These are phyloP conservation scores for Toxicodendron radicans DNA, from an alignment of 345 rosid species.

Conservation along the genomic window DNA sequence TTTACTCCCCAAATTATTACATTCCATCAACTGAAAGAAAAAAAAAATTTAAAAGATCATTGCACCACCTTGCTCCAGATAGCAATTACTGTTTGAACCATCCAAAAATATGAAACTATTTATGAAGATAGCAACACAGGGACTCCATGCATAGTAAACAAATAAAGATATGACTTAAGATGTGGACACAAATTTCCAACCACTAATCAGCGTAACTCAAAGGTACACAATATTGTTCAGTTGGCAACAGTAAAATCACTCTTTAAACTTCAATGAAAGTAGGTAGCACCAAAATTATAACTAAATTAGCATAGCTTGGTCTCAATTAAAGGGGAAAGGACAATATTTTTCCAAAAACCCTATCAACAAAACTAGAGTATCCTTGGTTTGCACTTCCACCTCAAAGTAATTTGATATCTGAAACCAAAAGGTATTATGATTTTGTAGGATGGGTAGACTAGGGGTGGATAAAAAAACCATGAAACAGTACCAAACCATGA, in stretches of 20 bases:
- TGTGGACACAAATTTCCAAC: too few species aligned
- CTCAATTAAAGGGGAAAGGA: constrained; percentile 2
- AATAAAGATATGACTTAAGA: neutral
- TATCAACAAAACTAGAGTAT: neutral
- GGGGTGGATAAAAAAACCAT: too few species aligned
- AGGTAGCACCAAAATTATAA: neutral
- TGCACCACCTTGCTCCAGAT: neutral
- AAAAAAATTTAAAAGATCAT: neutral
- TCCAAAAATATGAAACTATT: neutral
- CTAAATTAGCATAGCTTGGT: neutral
- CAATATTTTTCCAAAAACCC: neutral
- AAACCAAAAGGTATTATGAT: neutral
- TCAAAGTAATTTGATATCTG: neutral
- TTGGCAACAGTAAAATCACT: neutral
- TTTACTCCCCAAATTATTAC: neutral
- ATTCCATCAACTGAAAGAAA: neutral
- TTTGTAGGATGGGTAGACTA: neutral
- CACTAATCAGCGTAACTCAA: too few species aligned
- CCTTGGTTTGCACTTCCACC: neutral
- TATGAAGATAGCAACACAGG: neutral
- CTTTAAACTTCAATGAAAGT: too few species aligned
- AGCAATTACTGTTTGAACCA: neutral
- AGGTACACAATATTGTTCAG: too few species aligned
- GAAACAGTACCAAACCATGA: too few species aligned
- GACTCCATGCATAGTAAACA: neutral